Percentiles rank a stretch among this genome's conserved stretches.
phyloP scores from a whole-genome alignment of 2,329 filamentous ascomycete genomes.

The Verticillium tricorpus region DNA sequence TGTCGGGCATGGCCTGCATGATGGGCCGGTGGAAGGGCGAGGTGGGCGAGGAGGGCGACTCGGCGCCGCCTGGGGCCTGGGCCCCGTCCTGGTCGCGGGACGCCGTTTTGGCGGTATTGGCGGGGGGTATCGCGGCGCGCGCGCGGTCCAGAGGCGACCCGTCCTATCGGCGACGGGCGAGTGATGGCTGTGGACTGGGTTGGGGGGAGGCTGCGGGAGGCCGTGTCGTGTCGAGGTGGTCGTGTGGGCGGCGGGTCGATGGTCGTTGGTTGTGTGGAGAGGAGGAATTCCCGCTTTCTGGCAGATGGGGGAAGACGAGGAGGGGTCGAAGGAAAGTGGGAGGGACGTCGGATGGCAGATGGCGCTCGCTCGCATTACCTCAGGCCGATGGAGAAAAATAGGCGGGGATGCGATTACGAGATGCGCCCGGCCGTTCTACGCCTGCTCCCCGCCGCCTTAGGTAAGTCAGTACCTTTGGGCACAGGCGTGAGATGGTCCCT shows the following conservation, averaged over 20 bases:
- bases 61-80: constrained; percentile 24
- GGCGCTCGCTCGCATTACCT: neutral
- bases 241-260: neutral
- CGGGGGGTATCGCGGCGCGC: neutral
- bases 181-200: neutral
- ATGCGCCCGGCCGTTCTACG: too few species aligned
- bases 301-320: neutral
- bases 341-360: neutral
- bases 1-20: constrained; percentile 64
- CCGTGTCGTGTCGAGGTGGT: neutral
- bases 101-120: constrained; percentile 35
- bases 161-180: neutral
- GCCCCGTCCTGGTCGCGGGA: constrained; percentile 32
- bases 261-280: neutral
- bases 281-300: neutral
- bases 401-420: too few species aligned
- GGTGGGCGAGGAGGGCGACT: constrained; percentile 15
- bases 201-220: neutral
- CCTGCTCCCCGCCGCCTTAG: too few species aligned
- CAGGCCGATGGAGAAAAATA: neutral
- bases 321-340: neutral
- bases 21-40: constrained; percentile 34
- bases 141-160: neutral
- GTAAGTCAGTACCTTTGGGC: too few species aligned
- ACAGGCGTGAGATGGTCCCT: too few species aligned